Base-by-base conservation (phyloP, 2,329 filamentous ascomycete species). In the Colletotrichum salicis region DNA sequence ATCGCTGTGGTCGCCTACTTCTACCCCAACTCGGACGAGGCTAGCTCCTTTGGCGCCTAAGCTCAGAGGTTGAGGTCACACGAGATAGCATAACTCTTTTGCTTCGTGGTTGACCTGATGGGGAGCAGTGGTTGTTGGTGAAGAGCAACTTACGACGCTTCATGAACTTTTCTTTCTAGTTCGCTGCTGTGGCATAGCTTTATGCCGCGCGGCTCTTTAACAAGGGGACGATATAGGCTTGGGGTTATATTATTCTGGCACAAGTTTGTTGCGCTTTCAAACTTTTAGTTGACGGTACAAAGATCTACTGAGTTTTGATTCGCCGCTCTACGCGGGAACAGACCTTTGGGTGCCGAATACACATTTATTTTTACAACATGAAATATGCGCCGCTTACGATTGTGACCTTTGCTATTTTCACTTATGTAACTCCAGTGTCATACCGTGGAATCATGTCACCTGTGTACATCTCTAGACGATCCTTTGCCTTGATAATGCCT, bases 1-100 rank as follows among this genome's bases (percentile, higher is more conserved):
- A 93, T 93, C 74, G 86, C 86, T 1, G 85, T 92, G 1, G 88
- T 90, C 8, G 90, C 91, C 0, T 92, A 91, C 77, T 93, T 90
- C 77, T 93, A 92, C 72, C 91, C 91, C 0, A 83, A 84, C 45
- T 83, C 81, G 2, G 75, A 79, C 3, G 84, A 90, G 15, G 84
- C 86, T 5, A 89, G 85, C 68, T 78, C 70, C 45, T 56, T 72
- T 10, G 70, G 65, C 58, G 75, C 73, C 29, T 79, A 75, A 63
- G 35, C 22, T 19, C n/a, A 2, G 27, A 5, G n/a, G 12, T 15
- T 33, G 24, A 37, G 24, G 41, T 56, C 12, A 5, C 15, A 19
- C 4, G 12, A 33, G 5, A 15, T 5, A 3, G 8, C 6, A 52
- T n/a, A 12, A 15, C 11, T 2, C 5, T 24, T 52, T 3, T 10